Conservation (phyloP, 176 grass and related monocot genomes). For the Dactylis glomerata region DNA sequence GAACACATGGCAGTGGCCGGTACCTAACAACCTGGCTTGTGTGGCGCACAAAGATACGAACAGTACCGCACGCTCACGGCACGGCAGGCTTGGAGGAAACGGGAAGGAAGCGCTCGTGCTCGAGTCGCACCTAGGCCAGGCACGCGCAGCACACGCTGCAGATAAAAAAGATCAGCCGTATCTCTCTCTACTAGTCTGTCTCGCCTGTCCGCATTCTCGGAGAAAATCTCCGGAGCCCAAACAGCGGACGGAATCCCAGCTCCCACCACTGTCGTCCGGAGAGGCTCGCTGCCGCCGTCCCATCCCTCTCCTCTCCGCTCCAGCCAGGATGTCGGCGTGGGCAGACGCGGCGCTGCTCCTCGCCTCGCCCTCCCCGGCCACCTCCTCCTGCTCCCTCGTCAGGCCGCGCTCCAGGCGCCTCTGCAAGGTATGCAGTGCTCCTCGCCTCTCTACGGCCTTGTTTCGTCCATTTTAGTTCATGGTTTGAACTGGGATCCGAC, state of each 20-base stretch:
- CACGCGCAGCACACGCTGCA: neutral
- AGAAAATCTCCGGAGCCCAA: slow-evolving; percentile 34
- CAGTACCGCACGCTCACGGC: neutral
- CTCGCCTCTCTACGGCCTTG: neutral
- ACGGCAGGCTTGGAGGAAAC: neutral
- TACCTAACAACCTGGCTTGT: neutral
- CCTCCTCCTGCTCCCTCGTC: slow-evolving; percentile 8
- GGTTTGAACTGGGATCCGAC: neutral
- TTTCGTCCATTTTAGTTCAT: neutral
- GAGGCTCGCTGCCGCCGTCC: slow-evolving; percentile 1
- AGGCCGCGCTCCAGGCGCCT: slow-evolving; percentile 24
- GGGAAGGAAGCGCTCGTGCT: neutral
- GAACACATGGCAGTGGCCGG: neutral
- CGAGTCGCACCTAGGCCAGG: neutral
- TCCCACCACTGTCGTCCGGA: neutral
- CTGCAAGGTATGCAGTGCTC: slow-evolving; percentile 35
- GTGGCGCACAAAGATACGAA: neutral
- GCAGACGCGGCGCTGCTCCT: slow-evolving; percentile 39
- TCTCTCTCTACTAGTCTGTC: no score
- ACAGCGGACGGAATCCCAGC: slow-evolving; percentile 34
- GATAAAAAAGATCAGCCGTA: slow-evolving; percentile 29
- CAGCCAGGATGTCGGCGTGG: slow-evolving; percentile 44
- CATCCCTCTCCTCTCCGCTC: neutral
- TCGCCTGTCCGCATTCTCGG: neutral
- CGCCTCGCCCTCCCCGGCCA: slow-evolving; percentile 24